A percentile compares a stretch with the other conserved stretches of the same genome.
Evolutionary conservation across 352 stramenopile genomes (phyloP).

Genomic region (Globisporangium sylvaticum): DNA sequence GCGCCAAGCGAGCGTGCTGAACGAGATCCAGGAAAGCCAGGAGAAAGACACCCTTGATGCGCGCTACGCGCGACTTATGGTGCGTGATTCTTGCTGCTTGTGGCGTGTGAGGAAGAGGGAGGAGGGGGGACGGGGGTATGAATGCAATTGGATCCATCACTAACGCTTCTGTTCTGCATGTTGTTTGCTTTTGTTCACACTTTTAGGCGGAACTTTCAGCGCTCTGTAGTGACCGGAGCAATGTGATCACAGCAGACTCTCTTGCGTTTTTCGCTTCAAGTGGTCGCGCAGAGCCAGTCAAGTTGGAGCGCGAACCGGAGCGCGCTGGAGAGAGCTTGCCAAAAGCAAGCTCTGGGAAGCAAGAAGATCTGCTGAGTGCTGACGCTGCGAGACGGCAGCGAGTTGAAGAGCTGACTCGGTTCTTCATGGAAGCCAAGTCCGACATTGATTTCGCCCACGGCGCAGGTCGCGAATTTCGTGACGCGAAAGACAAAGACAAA

Average conservation of each 20-base stretch:
- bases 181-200: not conserved
- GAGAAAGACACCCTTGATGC: slow-evolving; percentile 68
- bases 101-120: not conserved
- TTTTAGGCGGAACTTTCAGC: slow-evolving; percentile 54
- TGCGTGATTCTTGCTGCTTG: slow-evolving; percentile 15
- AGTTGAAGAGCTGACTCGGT: slow-evolving; percentile 83
- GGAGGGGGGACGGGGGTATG: not conserved
- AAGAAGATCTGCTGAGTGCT: slow-evolving; percentile 67
- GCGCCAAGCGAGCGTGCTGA: slow-evolving; percentile 72
- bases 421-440: slow-evolving; percentile 89
- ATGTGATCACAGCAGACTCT: slow-evolving; percentile 72
- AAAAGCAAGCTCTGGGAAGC: slow-evolving; percentile 22
- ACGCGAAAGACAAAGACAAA: slow-evolving; percentile 68
- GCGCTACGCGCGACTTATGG: slow-evolving; percentile 75
- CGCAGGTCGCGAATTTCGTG: slow-evolving; percentile 60
- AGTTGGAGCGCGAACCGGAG: slow-evolving; percentile 65
- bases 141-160: not conserved
- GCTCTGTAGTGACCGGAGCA: slow-evolving; percentile 69
- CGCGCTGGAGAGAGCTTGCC: slow-evolving; percentile 19
- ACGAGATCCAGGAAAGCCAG: slow-evolving; percentile 75
- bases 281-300: slow-evolving; percentile 63
- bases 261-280: slow-evolving; percentile 59
- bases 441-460: slow-evolving; percentile 87
- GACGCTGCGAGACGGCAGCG: slow-evolving; percentile 74
- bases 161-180: not conserved